phyloP scores from a whole-genome alignment of 805 yeast species.

The Deakozyma indianensis region DNA sequence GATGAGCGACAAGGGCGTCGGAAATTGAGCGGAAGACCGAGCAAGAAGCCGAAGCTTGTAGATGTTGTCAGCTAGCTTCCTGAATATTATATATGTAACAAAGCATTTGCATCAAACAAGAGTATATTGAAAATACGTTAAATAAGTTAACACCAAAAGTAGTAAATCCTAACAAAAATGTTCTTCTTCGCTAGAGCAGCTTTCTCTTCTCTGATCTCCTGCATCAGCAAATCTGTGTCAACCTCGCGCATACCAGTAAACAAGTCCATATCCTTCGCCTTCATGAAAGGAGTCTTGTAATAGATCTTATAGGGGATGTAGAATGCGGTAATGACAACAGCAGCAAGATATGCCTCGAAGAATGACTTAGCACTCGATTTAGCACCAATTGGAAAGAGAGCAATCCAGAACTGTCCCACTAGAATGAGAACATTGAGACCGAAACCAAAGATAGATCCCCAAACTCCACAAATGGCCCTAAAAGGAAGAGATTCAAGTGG shows the following conservation, averaged over 20 bases:
- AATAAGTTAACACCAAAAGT: slow-evolving; percentile 34
- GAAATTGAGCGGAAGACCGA: no score
- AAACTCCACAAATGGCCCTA: slow-evolving; percentile 50
- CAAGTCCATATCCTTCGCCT: slow-evolving; percentile 39
- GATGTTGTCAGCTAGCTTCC: no score
- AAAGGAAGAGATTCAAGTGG: slow-evolving; percentile 52
- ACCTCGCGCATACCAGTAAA: slow-evolving; percentile 48
- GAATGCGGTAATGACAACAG: slow-evolving; percentile 26
- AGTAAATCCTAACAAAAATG: slow-evolving; percentile 28
- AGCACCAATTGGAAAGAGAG: slow-evolving; percentile 51
- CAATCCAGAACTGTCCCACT: slow-evolving; percentile 71
- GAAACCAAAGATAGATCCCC: slow-evolving; percentile 53
- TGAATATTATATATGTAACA: no score
- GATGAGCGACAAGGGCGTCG: no score
- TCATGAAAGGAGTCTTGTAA: slow-evolving; percentile 27
- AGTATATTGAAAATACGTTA: no score
- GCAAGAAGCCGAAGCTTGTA: no score
- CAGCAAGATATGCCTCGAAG: slow-evolving; percentile 41
- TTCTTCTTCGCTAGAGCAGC: slow-evolving; percentile 30
- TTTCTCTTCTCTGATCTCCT: slow-evolving; percentile 39
- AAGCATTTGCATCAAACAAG: no score
- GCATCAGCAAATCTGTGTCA: slow-evolving; percentile 37
- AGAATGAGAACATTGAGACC: slow-evolving; percentile 44
- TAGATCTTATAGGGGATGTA: slow-evolving; percentile 40
- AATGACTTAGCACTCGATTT: slow-evolving; percentile 26